A percentile compares a stretch with the other conserved stretches of the same genome.
These are phyloP conservation scores for Clavispora vitiphila DNA, from an alignment of 805 yeast genomes.

Conservation along the genomic window DNA sequence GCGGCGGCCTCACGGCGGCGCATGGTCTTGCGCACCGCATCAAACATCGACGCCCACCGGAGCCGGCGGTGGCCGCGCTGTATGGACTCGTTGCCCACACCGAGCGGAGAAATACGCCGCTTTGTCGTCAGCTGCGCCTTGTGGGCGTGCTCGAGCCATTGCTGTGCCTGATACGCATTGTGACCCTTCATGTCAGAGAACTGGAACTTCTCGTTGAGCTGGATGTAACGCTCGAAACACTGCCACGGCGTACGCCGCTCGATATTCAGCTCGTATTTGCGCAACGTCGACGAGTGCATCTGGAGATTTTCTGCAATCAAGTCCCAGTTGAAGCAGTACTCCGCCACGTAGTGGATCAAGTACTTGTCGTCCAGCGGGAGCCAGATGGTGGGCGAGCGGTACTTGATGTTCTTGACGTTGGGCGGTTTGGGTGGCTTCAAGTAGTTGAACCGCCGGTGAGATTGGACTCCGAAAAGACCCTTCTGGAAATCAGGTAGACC, in stretches of 20 bases:
- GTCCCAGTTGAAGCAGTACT: conserved; percentile 90
- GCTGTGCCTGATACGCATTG: conserved; percentile 75
- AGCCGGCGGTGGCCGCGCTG: conserved; percentile 89
- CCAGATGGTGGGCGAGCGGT: conserved; percentile 93
- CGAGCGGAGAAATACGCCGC: conserved; percentile 84
- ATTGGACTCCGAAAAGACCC: conserved; percentile 52
- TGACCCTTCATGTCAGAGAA: conserved; percentile 84
- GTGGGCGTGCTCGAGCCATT: conserved; percentile 89
- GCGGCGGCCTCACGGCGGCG: conserved; percentile 74
- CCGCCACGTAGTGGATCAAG: conserved; percentile 75
- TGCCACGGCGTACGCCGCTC: conserved; percentile 99
- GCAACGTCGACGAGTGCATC: conserved; percentile 51
- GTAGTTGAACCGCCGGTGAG: conserved; percentile 52
- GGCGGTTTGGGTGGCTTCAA: conserved; percentile 93
- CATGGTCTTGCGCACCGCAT: conserved; percentile 86
- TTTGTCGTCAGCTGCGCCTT: conserved; percentile 84
- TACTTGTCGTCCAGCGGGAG: conserved; percentile 86
- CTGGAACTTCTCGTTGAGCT: conserved; percentile 83
- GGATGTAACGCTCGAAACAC: conserved; percentile 94
- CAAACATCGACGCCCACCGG: conserved; percentile 97
- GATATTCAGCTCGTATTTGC: conserved; percentile 73
- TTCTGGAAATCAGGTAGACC: conserved; percentile 44
- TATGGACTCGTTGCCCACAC: conserved; percentile 88
- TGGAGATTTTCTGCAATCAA: conserved; percentile 78
- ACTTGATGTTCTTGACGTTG: conserved; percentile 68